Base-by-base conservation (phyloP, 257 asterid genomes). In the Agastache rugosa region DNA sequence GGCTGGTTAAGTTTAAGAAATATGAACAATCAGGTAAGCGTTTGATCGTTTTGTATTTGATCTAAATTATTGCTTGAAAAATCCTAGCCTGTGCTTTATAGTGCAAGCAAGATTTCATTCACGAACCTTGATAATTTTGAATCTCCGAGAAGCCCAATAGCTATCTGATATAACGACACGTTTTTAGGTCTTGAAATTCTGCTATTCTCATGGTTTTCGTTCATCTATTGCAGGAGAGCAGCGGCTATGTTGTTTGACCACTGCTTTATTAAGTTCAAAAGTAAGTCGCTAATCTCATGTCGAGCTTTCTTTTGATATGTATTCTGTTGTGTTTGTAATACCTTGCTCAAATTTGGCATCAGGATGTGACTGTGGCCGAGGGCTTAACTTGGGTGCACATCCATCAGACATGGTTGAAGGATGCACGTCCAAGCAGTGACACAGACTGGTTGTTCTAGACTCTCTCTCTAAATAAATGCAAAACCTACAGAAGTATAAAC, bases 1-100 rank as follows among this genome's bases (percentile, higher is more conserved):
- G 99, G 98, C 80, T 90, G 37, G 98, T 90, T 74, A 88, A 77
- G 70, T 92, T 89, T 82, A 95, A 90, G 96, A 95, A 87, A 69
- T 95, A 96, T 90, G 98, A 92, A 79, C 91, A 84, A 82, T 81
- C 86, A 74, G 97, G 99, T 92, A 69, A 81, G 86, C 60, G 27
- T 71, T 44, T 31, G 19, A 20, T 63, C 23, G 83, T 69, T 19
- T n/a, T 25, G 41, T 20, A 17, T 23, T 58, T 19, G 11, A 69
- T 41, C 50, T 62, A 22, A 12, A 50, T 67, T 8, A 9, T 10
- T 61, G 19, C 47, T 63, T 44, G 20, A 31, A 7, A 44, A 11
- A 10, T 25, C 5, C 35, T 31, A 12, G 27, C 31, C 47, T 34
- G 55, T 23, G 23, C 64, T 54, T 20, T 17, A 44, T 44, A 44